These are phyloP conservation scores for Salix koriyanagi DNA, from an alignment of 345 rosid genomes.

Conservation along the genomic window DNA sequence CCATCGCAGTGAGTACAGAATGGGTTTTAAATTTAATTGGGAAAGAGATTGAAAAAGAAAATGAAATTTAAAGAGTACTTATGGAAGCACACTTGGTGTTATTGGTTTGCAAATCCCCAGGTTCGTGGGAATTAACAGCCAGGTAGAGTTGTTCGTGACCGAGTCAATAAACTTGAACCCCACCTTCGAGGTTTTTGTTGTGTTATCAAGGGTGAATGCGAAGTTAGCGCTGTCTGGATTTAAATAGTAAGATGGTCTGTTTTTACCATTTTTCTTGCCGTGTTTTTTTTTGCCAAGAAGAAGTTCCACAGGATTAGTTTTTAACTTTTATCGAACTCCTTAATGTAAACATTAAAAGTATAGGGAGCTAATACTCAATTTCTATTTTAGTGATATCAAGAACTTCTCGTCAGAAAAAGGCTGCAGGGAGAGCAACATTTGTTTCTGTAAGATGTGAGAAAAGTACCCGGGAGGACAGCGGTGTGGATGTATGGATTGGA, in stretches of 20 bases:
- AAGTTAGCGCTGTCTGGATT: neutral
- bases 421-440: conserved; percentile 35
- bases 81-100: neutral
- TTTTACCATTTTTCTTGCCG: neutral
- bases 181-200: neutral
- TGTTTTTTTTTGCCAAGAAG: neutral
- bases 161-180: neutral
- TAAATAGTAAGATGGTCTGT: neutral
- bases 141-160: neutral
- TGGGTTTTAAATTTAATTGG: neutral
- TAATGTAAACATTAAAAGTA: neutral
- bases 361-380: conserved; percentile 2
- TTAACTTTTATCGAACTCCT: neutral
- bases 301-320: neutral
- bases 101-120: neutral
- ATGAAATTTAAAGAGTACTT: neutral
- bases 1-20: neutral
- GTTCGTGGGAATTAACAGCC: neutral
- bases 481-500: conserved; percentile 87
- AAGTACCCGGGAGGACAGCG: conserved; percentile 43
- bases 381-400: conserved; percentile 37
- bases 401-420: conserved; percentile 25
- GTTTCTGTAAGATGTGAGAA: conserved; percentile 69
- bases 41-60: neutral
- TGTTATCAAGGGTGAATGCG: neutral